Conservation (phyloP, 31 red algal species). For the Porphyra umbilicalis region DNA sequence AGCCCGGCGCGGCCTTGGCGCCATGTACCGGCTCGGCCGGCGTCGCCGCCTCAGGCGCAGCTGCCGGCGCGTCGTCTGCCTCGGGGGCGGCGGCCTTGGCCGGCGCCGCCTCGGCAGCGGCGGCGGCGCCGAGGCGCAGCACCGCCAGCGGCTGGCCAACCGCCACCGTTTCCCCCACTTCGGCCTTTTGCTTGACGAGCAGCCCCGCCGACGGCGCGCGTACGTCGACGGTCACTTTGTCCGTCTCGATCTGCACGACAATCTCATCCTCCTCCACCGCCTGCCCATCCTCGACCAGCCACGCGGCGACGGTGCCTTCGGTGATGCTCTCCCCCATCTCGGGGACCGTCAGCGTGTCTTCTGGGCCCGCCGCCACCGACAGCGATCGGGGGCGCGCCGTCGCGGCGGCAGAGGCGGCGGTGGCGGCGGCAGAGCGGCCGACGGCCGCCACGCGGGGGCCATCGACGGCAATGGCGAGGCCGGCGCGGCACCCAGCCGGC, state of each 20-base stretch:
- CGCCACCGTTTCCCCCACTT: constrained; percentile 80
- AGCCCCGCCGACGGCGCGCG: constrained; percentile 67
- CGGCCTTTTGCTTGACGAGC: constrained; percentile 52
- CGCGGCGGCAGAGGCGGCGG: not conserved
- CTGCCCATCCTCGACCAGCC: constrained; percentile 56
- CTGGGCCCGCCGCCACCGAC: not conserved
- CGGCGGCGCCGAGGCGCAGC: constrained; percentile 28
- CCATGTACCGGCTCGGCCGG: too few relatives aligned
- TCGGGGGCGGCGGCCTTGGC: not conserved
- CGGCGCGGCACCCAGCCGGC: not conserved
- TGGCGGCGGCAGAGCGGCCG: not conserved
- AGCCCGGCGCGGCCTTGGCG: not conserved
- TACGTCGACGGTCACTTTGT: constrained; percentile 97
- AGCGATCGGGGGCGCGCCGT: not conserved
- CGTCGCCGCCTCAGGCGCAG: too few relatives aligned
- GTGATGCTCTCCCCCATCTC: constrained; percentile 93
- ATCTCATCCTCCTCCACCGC: constrained; percentile 81
- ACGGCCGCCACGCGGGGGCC: not conserved
- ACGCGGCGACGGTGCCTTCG: constrained; percentile 87
- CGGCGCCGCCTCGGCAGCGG: not conserved
- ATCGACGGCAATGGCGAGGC: not conserved
- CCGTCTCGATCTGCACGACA: constrained; percentile 91
- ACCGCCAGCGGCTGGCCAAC: constrained; percentile 64
- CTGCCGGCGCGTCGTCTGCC: not conserved
- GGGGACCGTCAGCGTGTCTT: constrained; percentile 56